These are phyloP conservation scores for Cicer yamashitae DNA, from an alignment of 306 rosid species.

Conservation along the genomic window DNA sequence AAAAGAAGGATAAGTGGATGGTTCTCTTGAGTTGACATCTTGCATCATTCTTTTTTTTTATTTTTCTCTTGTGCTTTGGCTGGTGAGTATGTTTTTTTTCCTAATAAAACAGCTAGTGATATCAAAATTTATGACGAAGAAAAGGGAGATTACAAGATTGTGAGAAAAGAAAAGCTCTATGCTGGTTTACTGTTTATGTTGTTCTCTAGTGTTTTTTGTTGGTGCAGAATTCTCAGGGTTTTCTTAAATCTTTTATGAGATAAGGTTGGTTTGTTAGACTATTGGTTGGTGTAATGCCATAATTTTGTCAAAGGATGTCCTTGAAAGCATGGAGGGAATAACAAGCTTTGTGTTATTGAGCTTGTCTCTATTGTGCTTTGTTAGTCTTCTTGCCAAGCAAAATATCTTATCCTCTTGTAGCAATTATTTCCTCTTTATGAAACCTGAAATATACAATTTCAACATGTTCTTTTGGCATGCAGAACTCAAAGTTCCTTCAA, in stretches of 20 bases:
- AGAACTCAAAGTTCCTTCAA: slow-evolving; percentile 96
- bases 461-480: slow-evolving; percentile 48
- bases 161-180: slow-evolving; percentile 3
- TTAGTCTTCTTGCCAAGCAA: slow-evolving; percentile 12
- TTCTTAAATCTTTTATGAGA: too few relatives aligned
- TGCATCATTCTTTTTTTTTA: slow-evolving; percentile 2
- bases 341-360: slow-evolving; percentile 16
- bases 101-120: not conserved
- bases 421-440: slow-evolving; percentile 15
- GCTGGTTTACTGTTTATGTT: slow-evolving; percentile 12
- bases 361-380: slow-evolving; percentile 29
- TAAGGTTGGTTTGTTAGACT: too few relatives aligned
- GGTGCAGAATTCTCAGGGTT: not conserved
- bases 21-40: slow-evolving; percentile 2
- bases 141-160: slow-evolving; percentile 18
- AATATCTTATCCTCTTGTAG: slow-evolving; percentile 27
- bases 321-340: slow-evolving; percentile 11
- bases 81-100: not conserved
- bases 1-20: not conserved
- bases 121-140: not conserved
- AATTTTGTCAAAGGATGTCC: too few relatives aligned
- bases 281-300: too few relatives aligned
- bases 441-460: not conserved
- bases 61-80: slow-evolving; percentile 15
- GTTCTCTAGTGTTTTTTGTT: not conserved